Base-by-base conservation (phyloP, 2,329 filamentous ascomycete species). In the Beauveria medogensis region DNA sequence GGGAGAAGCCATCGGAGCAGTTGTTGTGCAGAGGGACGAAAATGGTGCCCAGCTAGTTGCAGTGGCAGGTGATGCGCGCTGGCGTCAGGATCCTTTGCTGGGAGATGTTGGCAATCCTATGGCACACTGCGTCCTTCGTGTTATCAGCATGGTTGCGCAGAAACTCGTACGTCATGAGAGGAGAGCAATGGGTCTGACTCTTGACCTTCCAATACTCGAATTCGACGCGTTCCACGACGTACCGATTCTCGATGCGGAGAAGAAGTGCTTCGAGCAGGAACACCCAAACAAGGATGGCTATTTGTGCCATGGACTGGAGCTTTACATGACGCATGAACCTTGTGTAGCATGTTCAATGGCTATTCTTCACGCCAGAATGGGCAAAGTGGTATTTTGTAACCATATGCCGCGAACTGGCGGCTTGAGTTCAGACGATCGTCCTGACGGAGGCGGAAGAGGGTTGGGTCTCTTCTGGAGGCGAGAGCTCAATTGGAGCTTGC, bases 321-420 rank as follows among this genome's bases (percentile, higher is more conserved):
- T 99, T 61, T 97, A 97, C 75, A 80, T 95, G 63, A 96, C 92
- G 2, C 92, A 97, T 70, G 94, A 99, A 75, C 94, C 94, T 5
- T 99, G 94, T 71, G 84, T 96, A 63, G 95, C 96, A 84, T 99
- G 94, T 75, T 91, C 90, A 41, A 97, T 97, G 94, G 94, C 91
- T 1, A 89, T 97, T 67, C 80, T 97, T 24, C 92, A 97, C 71
- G 97, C 93, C 9, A 85, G 94, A 55, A 96, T 99, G 81, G 87
- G 90, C 50, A 87, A 89, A 58, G 89, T 92, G 56, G 82, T 96
- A 44, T 96, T 96, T 74, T 85, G 84, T 64, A 81, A 86, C 64
- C 84, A 90, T 60, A 94, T 96, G 89, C 82, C 83, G 52, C 77
- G 84, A 64, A 95, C 90, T 14, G 93, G 93, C 55, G 92, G 91